A percentile compares a stretch with the other conserved stretches of the same genome.
These are phyloP conservation scores for Kwoniella heveanensis DNA, from an alignment of 768 basidiomycete species.

Conservation along the genomic window DNA sequence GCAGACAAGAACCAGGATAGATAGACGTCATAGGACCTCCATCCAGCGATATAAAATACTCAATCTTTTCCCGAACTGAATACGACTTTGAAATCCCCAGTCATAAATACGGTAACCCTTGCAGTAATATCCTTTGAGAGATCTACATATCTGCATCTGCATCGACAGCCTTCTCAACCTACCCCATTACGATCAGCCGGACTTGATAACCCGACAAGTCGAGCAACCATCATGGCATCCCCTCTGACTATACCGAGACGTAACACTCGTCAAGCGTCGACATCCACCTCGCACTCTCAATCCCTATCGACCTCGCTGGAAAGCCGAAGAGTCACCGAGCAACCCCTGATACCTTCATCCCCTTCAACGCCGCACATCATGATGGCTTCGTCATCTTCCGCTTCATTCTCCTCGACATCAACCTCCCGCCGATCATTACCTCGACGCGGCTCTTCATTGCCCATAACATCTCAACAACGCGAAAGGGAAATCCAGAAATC, in stretches of 20 bases:
- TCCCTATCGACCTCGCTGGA: constrained; percentile 7
- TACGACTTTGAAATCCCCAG: neutral
- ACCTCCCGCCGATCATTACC: constrained; percentile 1
- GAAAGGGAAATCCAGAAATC: neutral
- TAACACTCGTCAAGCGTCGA: constrained; percentile 4
- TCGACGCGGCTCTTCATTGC: constrained; percentile 8
- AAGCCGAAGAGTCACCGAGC: constrained; percentile 1
- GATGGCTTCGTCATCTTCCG: constrained; percentile 4
- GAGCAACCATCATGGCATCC: neutral
- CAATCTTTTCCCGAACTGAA: constrained; percentile 2
- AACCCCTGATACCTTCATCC: constrained; percentile 7
- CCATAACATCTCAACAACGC: neutral
- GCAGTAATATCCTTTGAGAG: too few relatives aligned
- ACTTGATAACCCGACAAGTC: too few relatives aligned
- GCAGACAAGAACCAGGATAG: too few relatives aligned
- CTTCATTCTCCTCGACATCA: neutral
- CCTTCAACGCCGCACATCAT: constrained; percentile 9
- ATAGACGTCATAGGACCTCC: neutral
- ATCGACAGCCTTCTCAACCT: neutral
- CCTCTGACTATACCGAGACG: neutral
- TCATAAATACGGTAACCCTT: too few relatives aligned
- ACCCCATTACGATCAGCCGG: too few relatives aligned
- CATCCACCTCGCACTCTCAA: constrained; percentile 1
- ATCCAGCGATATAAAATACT: constrained; percentile 1
- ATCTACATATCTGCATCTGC: too few relatives aligned